Evolutionary conservation across 169 alveolate genomes (phyloP).

Genomic region (Theileria sp.): DNA sequence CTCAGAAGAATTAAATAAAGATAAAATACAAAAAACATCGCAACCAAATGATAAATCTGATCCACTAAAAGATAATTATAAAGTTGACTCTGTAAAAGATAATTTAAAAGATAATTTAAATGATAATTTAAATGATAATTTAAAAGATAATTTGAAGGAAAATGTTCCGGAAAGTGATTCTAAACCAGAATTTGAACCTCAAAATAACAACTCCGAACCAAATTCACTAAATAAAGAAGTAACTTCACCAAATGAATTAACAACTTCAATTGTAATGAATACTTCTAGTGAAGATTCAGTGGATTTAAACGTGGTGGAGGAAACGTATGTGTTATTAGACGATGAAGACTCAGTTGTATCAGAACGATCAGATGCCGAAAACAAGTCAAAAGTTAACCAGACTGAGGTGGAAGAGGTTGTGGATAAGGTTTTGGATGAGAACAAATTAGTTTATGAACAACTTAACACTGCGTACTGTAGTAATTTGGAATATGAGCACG

Average conservation of each 20-base stretch:
- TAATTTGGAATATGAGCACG: constrained; percentile 50
- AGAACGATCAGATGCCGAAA: background rate
- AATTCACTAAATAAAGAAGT: background rate
- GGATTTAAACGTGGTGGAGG: constrained; percentile 11
- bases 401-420: constrained; percentile 2
- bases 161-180: background rate
- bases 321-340: constrained; percentile 1
- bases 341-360: background rate
- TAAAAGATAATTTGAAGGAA: background rate
- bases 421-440: constrained; percentile 6
- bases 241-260: too few relatives aligned
- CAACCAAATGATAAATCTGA: background rate
- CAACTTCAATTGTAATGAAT: too few relatives aligned
- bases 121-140: background rate
- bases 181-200: constrained; percentile 1
- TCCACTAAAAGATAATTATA: background rate
- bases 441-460: constrained; percentile 51
- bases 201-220: background rate
- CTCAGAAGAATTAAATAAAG: background rate
- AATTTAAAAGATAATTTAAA: background rate
- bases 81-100: too few relatives aligned
- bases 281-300: background rate
- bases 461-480: constrained; percentile 68
- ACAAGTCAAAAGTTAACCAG: background rate
- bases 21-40: background rate